Percentiles rank a stretch among this genome's conserved stretches.
Conservation (phyloP, 2,329 filamentous ascomycete genomes). For the Aureobasidium leucospermi region DNA sequence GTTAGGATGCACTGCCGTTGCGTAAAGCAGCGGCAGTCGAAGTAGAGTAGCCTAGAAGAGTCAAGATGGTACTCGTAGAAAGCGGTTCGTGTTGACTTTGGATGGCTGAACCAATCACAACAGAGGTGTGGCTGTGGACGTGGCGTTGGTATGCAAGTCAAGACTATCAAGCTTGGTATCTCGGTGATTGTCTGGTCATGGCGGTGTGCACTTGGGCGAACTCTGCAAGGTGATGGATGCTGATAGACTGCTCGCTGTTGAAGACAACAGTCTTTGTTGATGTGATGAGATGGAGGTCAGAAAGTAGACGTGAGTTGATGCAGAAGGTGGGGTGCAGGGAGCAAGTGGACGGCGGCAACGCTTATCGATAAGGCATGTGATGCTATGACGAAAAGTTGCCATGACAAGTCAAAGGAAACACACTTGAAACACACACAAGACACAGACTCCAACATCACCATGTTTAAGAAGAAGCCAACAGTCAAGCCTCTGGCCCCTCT, state of each 20-base stretch:
- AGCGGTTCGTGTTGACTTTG: not conserved
- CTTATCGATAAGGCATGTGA: slow-evolving; percentile 2
- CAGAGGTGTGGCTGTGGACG: not conserved
- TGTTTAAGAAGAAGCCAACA: slow-evolving; percentile 33
- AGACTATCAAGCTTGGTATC: no score
- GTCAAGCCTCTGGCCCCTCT: slow-evolving; percentile 60
- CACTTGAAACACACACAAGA: not conserved
- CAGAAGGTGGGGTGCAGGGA: no score
- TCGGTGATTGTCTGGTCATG: no score
- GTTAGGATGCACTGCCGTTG: not conserved
- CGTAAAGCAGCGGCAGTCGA: not conserved
- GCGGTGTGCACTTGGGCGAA: no score
- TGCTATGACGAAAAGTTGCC: not conserved
- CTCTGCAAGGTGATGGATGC: no score
- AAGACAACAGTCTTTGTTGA: not conserved
- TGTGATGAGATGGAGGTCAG: not conserved
- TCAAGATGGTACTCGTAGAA: not conserved
- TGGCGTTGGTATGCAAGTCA: not conserved
- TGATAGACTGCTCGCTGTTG: not conserved
- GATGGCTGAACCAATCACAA: not conserved
- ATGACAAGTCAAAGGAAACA: not conserved
- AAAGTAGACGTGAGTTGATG: not conserved
- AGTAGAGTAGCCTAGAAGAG: no score
- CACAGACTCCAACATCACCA: slow-evolving; percentile 12
- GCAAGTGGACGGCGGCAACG: not conserved